These are phyloP conservation scores for Vickermania spadyakhi DNA, from an alignment of 208 protist genomes.

Conservation along the genomic window DNA sequence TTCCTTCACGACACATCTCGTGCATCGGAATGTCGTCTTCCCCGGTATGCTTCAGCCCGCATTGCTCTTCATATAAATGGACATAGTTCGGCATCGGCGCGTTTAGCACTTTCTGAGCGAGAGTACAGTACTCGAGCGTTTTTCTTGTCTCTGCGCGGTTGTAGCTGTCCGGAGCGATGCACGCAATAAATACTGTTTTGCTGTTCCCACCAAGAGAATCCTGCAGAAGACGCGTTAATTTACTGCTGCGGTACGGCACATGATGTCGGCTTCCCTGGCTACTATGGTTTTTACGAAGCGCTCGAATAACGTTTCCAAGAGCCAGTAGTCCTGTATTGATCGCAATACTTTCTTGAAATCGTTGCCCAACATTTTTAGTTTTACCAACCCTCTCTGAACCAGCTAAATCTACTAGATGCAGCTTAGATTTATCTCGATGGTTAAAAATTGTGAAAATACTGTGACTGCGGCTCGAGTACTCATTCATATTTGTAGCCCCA, in stretches of 20 bases:
- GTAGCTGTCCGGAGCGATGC: conserved; percentile 56
- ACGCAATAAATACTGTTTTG: conserved; percentile 81
- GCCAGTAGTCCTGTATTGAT: conserved; percentile 91
- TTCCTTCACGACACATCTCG: background rate
- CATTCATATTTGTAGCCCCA: conserved; percentile 87
- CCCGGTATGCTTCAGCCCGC: background rate
- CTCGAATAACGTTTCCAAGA: conserved; percentile 91
- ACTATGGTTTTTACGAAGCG: conserved; percentile 49
- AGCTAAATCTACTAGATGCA: conserved; percentile 94
- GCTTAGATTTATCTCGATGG: conserved; percentile 38
- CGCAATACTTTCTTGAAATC: conserved; percentile 88
- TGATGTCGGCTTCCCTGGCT: conserved; percentile 14
- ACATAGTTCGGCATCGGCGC: conserved; percentile 41
- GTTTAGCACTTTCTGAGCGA: conserved; percentile 87
- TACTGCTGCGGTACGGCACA: conserved; percentile 86
- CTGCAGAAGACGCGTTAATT: conserved; percentile 85
- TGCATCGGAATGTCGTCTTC: background rate
- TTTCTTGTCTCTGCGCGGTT: conserved; percentile 83
- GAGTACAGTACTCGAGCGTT: conserved; percentile 89
- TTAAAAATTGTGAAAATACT: conserved; percentile 89
- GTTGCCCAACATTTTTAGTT: conserved; percentile 60
- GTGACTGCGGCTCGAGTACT: conserved; percentile 81
- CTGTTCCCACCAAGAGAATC: conserved; percentile 86
- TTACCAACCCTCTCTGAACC: conserved; percentile 79
- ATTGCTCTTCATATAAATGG: conserved; percentile 16